A percentile compares a stretch with the other conserved stretches of the same genome.
Conservation (phyloP, 305 asterid species). For the Fraxinus floribunda region DNA sequence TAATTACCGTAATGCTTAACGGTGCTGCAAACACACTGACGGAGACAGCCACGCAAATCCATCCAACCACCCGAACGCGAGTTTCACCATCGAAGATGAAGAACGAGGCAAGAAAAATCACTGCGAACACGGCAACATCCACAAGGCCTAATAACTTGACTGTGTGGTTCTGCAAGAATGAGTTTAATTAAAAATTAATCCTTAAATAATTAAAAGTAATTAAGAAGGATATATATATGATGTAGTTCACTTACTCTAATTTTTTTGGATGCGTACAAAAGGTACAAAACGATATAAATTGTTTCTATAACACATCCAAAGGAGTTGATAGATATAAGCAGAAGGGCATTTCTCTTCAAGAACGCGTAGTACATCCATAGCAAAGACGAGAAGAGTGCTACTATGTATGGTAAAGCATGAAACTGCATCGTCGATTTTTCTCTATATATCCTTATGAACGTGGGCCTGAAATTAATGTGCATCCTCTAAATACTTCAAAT, state of each 20-base stretch:
- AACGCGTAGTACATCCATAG: constrained; percentile 76
- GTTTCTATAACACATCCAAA: constrained; percentile 64
- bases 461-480: constrained; percentile 44
- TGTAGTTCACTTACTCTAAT: constrained; percentile 36
- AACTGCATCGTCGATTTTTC: constrained; percentile 73
- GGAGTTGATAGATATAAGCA: constrained; percentile 65
- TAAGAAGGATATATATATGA: no score
- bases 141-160: constrained; percentile 38
- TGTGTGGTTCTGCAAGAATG: constrained; percentile 36
- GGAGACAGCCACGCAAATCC: constrained; percentile 68
- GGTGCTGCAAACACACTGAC: constrained; percentile 69
- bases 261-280: constrained; percentile 50
- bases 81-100: constrained; percentile 23
- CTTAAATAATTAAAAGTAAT: background rate
- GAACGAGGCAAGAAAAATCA: constrained; percentile 40
- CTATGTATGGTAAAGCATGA: constrained; percentile 57
- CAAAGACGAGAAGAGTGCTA: constrained; percentile 65
- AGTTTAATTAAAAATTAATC: background rate
- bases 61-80: constrained; percentile 54
- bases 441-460: constrained; percentile 48
- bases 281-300: constrained; percentile 48
- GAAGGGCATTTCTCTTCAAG: constrained; percentile 40
- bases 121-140: constrained; percentile 44
- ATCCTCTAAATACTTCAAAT: background rate
- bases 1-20: constrained; percentile 56